phyloP scores from a whole-genome alignment of 441 rosid genomes.

The Erodium moschatum region DNA sequence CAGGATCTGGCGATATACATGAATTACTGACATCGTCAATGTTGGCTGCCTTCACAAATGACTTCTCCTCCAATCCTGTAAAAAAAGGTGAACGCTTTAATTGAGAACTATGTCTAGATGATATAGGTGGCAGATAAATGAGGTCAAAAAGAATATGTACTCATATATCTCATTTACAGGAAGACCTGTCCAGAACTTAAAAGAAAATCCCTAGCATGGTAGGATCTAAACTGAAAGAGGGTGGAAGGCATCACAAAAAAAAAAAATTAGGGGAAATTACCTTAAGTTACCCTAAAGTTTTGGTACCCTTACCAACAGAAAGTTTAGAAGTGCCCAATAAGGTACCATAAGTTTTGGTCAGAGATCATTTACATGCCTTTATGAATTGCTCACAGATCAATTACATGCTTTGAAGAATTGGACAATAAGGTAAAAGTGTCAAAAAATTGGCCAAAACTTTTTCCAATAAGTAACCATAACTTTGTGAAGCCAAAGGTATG shows the following conservation, averaged over 20 bases:
- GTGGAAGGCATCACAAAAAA: neutral
- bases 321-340: no score
- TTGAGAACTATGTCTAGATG: neutral
- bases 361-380: no score
- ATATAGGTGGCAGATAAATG: neutral
- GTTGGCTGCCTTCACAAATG: constrained; percentile 38
- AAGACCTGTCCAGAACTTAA: neutral
- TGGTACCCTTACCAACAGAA: no score
- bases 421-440: no score
- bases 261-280: no score
- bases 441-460: no score
- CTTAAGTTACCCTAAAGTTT: no score
- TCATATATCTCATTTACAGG: neutral
- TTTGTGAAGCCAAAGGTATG: no score
- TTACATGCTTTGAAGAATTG: no score
- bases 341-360: no score
- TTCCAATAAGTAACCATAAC: no score
- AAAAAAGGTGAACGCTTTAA: constrained; percentile 10
- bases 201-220: neutral
- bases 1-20: constrained; percentile 52
- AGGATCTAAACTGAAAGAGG: neutral
- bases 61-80: constrained; percentile 69
- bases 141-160: neutral
- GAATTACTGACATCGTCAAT: constrained; percentile 47
- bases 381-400: no score